These are phyloP conservation scores for Ganoderma leucocontextum DNA, from an alignment of 1,284 basidiomycete genomes.

Conservation along the genomic window DNA sequence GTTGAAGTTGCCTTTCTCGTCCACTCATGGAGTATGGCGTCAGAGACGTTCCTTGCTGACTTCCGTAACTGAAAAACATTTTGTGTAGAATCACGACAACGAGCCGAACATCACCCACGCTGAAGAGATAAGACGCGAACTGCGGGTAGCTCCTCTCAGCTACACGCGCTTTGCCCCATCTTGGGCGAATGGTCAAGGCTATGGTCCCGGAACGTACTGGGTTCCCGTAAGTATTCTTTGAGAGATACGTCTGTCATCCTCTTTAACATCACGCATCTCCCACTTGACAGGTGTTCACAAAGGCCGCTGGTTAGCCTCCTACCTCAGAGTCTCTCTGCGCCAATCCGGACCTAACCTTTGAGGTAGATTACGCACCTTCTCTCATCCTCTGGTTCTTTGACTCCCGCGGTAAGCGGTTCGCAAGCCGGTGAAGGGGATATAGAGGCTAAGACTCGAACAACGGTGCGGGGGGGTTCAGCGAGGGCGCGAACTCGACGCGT, in stretches of 20 bases:
- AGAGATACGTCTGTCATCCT: background rate
- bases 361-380: slow-evolving; percentile 54
- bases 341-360: background rate
- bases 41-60: slow-evolving; percentile 3
- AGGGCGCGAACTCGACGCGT: slow-evolving; percentile 49
- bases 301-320: slow-evolving; percentile 10
- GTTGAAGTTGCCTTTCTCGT: slow-evolving; percentile 44
- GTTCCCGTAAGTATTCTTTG: slow-evolving; percentile 58
- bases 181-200: slow-evolving; percentile 63
- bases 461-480: slow-evolving; percentile 55
- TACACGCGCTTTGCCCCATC: slow-evolving; percentile 67
- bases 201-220: slow-evolving; percentile 75
- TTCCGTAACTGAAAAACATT: background rate
- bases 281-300: slow-evolving; percentile 23
- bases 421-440: background rate
- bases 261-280: background rate
- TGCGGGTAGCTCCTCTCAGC: slow-evolving; percentile 61
- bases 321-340: background rate
- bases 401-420: slow-evolving; percentile 58
- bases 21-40: slow-evolving; percentile 58
- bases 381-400: slow-evolving; percentile 79
- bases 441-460: background rate
- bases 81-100: slow-evolving; percentile 71
- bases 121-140: slow-evolving; percentile 66
- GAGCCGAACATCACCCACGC: slow-evolving; percentile 70